Evolutionary conservation across 495 filamentous ascomycete species (phyloP).

Genomic region (Penicillium crystallinum): DNA sequence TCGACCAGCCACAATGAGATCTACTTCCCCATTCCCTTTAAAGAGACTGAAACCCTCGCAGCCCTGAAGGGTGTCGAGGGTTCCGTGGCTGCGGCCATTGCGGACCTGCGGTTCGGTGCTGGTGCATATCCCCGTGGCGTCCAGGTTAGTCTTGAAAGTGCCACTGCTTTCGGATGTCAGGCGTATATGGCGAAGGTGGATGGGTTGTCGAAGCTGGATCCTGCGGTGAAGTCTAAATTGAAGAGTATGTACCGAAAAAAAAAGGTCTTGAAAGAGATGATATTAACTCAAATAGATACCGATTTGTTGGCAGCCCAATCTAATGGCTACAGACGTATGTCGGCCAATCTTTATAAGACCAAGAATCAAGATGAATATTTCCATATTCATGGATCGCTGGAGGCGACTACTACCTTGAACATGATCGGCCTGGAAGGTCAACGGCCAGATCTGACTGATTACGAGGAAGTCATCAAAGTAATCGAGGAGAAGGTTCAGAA

Average conservation of each 20-base stretch:
- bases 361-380: slow-evolving; percentile 60
- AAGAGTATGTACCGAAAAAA: slow-evolving; percentile 49
- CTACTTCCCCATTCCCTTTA: slow-evolving; percentile 62
- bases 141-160: slow-evolving; percentile 56
- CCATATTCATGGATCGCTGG: slow-evolving; percentile 74
- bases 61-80: slow-evolving; percentile 68
- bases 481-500: slow-evolving; percentile 62
- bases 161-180: slow-evolving; percentile 64
- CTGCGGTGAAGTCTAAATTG: slow-evolving; percentile 53
- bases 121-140: slow-evolving; percentile 38
- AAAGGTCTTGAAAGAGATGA: not conserved
- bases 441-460: slow-evolving; percentile 58
- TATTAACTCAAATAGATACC: slow-evolving; percentile 50
- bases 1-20: slow-evolving; percentile 37
- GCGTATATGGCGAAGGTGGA: slow-evolving; percentile 68
- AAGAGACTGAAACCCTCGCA: slow-evolving; percentile 62
- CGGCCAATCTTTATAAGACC: slow-evolving; percentile 70
- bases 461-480: slow-evolving; percentile 58
- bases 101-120: slow-evolving; percentile 48
- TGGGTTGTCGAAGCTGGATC: slow-evolving; percentile 61
- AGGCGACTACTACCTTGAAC: slow-evolving; percentile 60
- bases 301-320: slow-evolving; percentile 67
- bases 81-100: slow-evolving; percentile 59
- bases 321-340: slow-evolving; percentile 65
- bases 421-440: slow-evolving; percentile 68